Evolutionary conservation across 2,329 filamentous ascomycete genomes (phyloP), one percentile per base, ranked within the genome.

Genomic region (Fusarium udum): DNA sequence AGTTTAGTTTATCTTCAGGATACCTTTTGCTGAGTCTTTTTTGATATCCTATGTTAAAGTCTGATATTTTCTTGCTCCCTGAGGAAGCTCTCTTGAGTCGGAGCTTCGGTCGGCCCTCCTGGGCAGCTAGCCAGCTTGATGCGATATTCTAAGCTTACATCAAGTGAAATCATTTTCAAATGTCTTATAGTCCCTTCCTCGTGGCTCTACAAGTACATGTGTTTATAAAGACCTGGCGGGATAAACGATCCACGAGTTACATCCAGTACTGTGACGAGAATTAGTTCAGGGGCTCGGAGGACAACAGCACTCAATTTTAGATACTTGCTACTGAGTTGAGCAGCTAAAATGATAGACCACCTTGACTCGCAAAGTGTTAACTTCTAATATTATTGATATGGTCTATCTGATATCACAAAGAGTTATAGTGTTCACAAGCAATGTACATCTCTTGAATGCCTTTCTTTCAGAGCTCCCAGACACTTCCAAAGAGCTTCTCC

Each of bases 301-400:
- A 7, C 4, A 12, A 16, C 18, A 37, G 2, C 4, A 10, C 12
- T 26, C 16, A 45, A 8, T 20, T 8, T 46, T 14, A 3, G 12
- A 14, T 20, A 8, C 20, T 6, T 46, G 24, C 24, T 15, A 46
- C 18, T 10, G 13, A 0, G 1, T 5, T 46, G 24, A 22, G 6
- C 6, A 15, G 7, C 15, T 22, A 11, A 6, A 16, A 3, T 0
- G 22, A 51, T 49, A 24, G 12, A 51, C 0, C 0, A 51, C 0
- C 0, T 4, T 24, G 0, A n/a, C 3, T 18, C 7, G 1, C 0
- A n/a, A n/a, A 24, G 11, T 7, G 1, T 3, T 9, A 32, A 3
- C 2, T 3, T 24, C 0, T 6, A 12, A 3, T 6, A 4, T 0
- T n/a, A 6, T 18, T 39, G 2, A 1, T 8, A 0, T 32, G 13